Evolutionary conservation across 148 eudicot species (phyloP).

Genomic region (Fallopia convolvulus): DNA sequence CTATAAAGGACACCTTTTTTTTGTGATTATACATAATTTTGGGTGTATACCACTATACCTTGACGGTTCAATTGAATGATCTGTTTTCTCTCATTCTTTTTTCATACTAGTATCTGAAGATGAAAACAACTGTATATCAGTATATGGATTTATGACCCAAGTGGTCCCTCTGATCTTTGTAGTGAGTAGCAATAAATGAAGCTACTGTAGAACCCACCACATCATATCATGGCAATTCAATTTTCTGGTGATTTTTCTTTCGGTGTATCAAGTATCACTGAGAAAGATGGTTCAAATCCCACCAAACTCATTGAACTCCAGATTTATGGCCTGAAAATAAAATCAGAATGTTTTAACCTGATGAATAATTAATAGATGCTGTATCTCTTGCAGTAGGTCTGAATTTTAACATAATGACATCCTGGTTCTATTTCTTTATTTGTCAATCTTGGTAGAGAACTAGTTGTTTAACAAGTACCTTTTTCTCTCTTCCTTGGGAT

Average conservation of each 20-base stretch:
- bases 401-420: neutral
- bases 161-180: neutral
- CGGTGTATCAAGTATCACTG: too few species aligned
- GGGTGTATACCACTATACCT: neutral
- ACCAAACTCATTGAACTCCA: neutral
- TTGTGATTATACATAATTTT: neutral
- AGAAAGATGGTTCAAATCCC: too few species aligned
- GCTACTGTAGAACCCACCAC: neutral
- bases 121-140: neutral
- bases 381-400: neutral
- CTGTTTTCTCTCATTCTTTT: neutral
- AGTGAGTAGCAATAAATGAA: neutral
- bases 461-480: neutral
- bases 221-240: neutral
- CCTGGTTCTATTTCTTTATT: neutral
- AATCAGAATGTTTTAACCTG: neutral
- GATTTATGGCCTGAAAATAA: neutral
- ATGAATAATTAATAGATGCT: too few species aligned
- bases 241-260: neutral
- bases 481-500: neutral
- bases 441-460: neutral
- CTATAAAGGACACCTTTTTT: neutral
- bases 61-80: neutral
- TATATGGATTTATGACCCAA: neutral
- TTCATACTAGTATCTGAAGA: neutral